Conservation (phyloP, 495 filamentous ascomycete genomes). For the Trichoderma gamsii region DNA sequence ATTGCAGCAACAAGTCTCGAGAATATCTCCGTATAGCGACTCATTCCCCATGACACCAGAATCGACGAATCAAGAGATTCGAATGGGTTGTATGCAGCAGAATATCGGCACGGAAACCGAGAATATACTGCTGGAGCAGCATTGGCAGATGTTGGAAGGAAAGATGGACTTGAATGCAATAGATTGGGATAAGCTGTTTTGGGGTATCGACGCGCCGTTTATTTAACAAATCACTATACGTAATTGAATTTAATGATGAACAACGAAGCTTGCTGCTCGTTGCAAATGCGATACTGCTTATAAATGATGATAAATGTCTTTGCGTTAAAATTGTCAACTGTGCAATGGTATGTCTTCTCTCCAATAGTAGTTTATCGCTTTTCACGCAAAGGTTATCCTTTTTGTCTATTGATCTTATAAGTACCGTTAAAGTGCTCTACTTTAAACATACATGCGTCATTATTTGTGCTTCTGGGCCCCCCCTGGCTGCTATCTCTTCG, state of each 20-base stretch:
- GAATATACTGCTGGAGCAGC: background rate
- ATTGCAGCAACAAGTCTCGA: background rate
- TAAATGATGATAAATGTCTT: no score
- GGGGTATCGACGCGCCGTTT: conserved; percentile 6
- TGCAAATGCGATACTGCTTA: background rate
- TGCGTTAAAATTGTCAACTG: no score
- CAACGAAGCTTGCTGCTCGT: background rate
- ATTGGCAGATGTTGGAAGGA: conserved; percentile 7
- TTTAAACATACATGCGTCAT: no score
- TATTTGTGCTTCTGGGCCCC: no score
- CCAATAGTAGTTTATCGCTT: no score
- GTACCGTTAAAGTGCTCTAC: no score
- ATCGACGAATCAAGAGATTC: background rate
- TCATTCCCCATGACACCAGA: background rate
- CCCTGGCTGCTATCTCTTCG: no score
- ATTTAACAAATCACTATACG: background rate
- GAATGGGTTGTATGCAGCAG: background rate
- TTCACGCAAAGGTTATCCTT: no score
- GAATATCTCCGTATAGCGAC: background rate
- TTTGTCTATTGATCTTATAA: no score
- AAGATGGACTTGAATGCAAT: conserved; percentile 7
- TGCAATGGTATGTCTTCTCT: no score
- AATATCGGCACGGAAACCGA: background rate
- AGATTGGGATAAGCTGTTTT: conserved; percentile 12
- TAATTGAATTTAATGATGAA: background rate